A percentile compares a stretch with the other conserved stretches of the same genome.
Evolutionary conservation across 164 flowering plant genomes (phyloP).

Genomic region (Hamamelis virginiana): DNA sequence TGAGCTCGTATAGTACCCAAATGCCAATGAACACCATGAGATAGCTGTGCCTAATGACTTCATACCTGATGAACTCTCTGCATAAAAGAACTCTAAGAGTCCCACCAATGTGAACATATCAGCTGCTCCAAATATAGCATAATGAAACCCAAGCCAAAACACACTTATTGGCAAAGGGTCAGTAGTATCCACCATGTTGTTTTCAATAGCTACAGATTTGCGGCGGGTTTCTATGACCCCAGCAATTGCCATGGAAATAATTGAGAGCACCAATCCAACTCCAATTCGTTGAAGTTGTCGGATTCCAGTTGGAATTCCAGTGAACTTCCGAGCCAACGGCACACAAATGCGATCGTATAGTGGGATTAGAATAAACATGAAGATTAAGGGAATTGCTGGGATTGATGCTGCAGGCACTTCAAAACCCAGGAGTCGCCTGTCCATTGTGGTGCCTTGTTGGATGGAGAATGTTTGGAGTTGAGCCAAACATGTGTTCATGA

Average conservation of each 20-base stretch:
- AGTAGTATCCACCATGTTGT: slow-evolving; percentile 48
- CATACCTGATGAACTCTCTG: slow-evolving; percentile 68
- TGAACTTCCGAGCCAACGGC: slow-evolving; percentile 52
- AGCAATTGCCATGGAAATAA: slow-evolving; percentile 61
- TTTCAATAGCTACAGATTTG: slow-evolving; percentile 44
- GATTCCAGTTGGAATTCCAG: slow-evolving; percentile 68
- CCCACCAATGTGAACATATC: slow-evolving; percentile 75
- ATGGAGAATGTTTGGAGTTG: slow-evolving; percentile 75
- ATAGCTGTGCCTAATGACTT: slow-evolving; percentile 61
- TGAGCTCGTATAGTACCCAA: slow-evolving; percentile 66
- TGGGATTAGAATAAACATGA: slow-evolving; percentile 58
- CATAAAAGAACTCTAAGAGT: slow-evolving; percentile 65
- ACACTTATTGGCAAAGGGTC: slow-evolving; percentile 56
- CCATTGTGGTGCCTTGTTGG: slow-evolving; percentile 68
- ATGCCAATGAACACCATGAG: slow-evolving; percentile 60
- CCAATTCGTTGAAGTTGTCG: slow-evolving; percentile 62
- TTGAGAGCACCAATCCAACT: slow-evolving; percentile 57
- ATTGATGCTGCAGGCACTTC: slow-evolving; percentile 56
- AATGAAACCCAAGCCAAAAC: slow-evolving; percentile 70
- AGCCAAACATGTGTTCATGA: slow-evolving; percentile 74
- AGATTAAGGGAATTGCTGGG: slow-evolving; percentile 54
- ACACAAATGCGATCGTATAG: slow-evolving; percentile 59
- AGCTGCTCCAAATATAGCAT: slow-evolving; percentile 60
- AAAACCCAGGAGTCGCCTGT: slow-evolving; percentile 43
- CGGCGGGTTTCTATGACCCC: slow-evolving; percentile 53